Percentiles rank a stretch among this genome's conserved stretches.
These are phyloP conservation scores for Cubamyces lactineus DNA, from an alignment of 768 basidiomycete genomes.

Conservation along the genomic window DNA sequence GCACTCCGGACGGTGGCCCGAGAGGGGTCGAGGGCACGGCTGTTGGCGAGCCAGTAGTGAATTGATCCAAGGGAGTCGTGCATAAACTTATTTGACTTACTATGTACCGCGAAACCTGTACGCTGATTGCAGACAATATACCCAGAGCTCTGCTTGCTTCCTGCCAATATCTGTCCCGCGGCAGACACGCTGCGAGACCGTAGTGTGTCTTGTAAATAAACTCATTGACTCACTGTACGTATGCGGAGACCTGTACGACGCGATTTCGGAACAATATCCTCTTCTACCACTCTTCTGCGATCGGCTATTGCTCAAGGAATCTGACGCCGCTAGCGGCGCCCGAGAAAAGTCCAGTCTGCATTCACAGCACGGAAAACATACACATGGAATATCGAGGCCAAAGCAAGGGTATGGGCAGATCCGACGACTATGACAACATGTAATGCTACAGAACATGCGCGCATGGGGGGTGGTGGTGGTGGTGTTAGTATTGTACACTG, in stretches of 20 bases:
- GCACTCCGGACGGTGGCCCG: neutral
- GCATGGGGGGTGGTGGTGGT: constrained; percentile 24
- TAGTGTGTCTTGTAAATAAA: too few species aligned
- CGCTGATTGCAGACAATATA: constrained; percentile 9
- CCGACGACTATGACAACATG: constrained; percentile 25
- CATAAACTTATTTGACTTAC: constrained; percentile 11
- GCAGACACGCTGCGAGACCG: neutral
- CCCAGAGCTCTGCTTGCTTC: neutral
- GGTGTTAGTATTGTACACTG: constrained; percentile 24
- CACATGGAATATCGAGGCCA: constrained; percentile 20
- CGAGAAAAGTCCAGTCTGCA: constrained; percentile 16
- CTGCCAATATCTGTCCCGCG: neutral
- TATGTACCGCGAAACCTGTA: constrained; percentile 17
- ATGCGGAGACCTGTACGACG: too few species aligned
- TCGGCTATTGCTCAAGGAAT: too few species aligned
- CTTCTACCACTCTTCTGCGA: too few species aligned
- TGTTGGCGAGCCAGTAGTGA: constrained; percentile 4
- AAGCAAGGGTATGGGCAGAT: constrained; percentile 23
- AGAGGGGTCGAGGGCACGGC: neutral
- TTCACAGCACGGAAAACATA: constrained; percentile 18
- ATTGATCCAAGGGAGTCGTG: too few species aligned
- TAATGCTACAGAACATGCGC: constrained; percentile 26
- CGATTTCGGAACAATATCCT: too few species aligned
- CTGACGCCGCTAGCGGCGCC: constrained; percentile 15
- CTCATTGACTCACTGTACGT: too few species aligned